A percentile compares a stretch with the other conserved stretches of the same genome.
Evolutionary conservation across 768 basidiomycete genomes (phyloP).

Genomic region (Leccinum barrowsii): DNA sequence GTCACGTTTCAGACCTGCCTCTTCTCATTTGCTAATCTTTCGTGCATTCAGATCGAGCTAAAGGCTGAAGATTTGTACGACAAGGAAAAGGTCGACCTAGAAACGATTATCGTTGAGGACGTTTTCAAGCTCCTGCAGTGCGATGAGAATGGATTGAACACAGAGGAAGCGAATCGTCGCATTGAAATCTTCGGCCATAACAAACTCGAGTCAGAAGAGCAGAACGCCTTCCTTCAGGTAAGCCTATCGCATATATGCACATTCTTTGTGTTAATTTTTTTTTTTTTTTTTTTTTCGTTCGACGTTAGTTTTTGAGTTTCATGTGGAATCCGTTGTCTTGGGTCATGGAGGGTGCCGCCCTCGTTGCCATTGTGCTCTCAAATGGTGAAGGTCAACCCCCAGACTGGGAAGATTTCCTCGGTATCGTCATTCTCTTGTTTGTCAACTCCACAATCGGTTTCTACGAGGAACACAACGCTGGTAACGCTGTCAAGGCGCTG

Average conservation of each 20-base stretch:
- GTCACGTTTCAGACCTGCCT: constrained; percentile 17
- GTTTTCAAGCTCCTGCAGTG: constrained; percentile 96
- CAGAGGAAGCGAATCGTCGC: constrained; percentile 77
- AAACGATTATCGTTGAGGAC: constrained; percentile 94
- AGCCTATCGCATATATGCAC: constrained; percentile 5
- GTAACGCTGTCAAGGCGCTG: constrained; percentile 98
- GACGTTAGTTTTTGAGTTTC: constrained; percentile 77
- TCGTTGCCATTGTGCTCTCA: constrained; percentile 92
- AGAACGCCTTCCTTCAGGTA: constrained; percentile 88
- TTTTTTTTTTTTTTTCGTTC: not conserved
- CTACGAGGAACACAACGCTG: constrained; percentile 95
- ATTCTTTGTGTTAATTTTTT: not conserved
- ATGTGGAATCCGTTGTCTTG: constrained; percentile 99
- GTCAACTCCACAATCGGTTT: constrained; percentile 98
- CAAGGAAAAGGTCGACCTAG: constrained; percentile 98
- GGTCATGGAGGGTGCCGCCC: constrained; percentile 98
- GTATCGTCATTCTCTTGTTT: constrained; percentile 88
- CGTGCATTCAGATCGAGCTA: constrained; percentile 60
- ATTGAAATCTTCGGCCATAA: constrained; percentile 94
- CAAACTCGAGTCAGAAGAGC: constrained; percentile 88
- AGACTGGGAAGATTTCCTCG: constrained; percentile 97
- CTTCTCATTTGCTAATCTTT: not conserved
- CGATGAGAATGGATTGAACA: constrained; percentile 70
- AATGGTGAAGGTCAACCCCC: constrained; percentile 86
- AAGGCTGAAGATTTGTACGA: constrained; percentile 94